These are phyloP conservation scores for Wickerhamiella australiensis DNA, from an alignment of 805 yeast genomes.

Conservation along the genomic window DNA sequence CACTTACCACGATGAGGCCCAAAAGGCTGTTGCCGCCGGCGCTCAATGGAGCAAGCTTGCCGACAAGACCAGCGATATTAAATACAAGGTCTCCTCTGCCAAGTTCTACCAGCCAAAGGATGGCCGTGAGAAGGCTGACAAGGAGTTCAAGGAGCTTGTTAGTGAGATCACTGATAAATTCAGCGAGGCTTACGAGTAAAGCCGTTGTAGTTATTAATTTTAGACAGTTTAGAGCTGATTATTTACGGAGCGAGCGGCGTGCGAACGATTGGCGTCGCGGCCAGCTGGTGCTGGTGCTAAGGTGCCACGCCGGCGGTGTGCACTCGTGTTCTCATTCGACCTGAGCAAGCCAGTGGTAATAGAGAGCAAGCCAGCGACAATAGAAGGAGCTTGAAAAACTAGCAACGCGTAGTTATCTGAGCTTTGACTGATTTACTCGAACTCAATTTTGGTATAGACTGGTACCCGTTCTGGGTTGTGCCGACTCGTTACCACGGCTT, in stretches of 20 bases:
- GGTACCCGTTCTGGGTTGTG: too few relatives aligned
- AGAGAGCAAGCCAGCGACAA: too few relatives aligned
- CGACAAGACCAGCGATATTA: slow-evolving; percentile 80
- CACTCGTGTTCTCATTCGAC: too few relatives aligned
- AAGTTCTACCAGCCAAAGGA: slow-evolving; percentile 92
- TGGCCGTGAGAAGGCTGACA: slow-evolving; percentile 68
- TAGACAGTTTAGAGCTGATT: slow-evolving; percentile 1
- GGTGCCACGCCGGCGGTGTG: too few relatives aligned
- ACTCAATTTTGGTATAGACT: too few relatives aligned
- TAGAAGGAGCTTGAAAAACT: too few relatives aligned
- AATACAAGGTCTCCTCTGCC: slow-evolving; percentile 85
- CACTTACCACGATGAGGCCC: slow-evolving; percentile 91
- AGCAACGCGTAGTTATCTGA: too few relatives aligned
- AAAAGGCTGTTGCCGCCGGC: slow-evolving; percentile 88
- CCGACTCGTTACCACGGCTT: too few relatives aligned
- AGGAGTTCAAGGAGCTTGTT: slow-evolving; percentile 66
- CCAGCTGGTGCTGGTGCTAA: too few relatives aligned
- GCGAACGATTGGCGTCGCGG: not conserved
- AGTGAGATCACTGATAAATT: slow-evolving; percentile 74
- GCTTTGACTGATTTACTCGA: too few relatives aligned
- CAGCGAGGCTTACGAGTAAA: slow-evolving; percentile 89
- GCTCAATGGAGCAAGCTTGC: slow-evolving; percentile 88
- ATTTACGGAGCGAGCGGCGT: not conserved
- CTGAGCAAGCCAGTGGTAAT: too few relatives aligned
- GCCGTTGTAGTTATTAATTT: not conserved